Base-by-base conservation (phyloP, 208 protist genomes). In the Wallacemonas sp. region DNA sequence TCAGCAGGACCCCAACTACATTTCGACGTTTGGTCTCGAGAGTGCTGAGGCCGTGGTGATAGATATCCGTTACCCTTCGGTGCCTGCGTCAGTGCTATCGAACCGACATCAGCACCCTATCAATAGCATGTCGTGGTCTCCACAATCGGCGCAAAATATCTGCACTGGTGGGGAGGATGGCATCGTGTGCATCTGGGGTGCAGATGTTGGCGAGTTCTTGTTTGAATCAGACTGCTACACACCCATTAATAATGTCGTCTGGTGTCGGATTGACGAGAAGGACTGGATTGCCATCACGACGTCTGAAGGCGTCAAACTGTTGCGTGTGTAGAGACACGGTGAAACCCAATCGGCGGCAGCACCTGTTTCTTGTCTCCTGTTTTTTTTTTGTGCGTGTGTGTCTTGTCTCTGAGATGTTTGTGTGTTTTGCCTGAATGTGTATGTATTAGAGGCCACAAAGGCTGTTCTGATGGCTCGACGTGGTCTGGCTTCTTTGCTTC, bases 11-110 rank as follows among this genome's bases (percentile, higher is more conserved):
- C 73, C 83, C 17, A 99, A 98, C 72, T 99, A 98, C 76, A 75
- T 99, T 4, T 95, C 97, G 30, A 98, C 97, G 0, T 90, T 99
- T 54, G 80, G 91, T 54, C 94, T 99, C 65, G 98, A 99, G 61
- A 88, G 71, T 24, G 58, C 75, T 27, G 88, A 98, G 27, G 93
- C 98, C 17, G 85, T 98, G 11, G 93, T 99, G 22, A 87, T 99
- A 31, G 98, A 99, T 75, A 98, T 98, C 65, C 83, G 94, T 22
- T 90, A 93, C 45, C 93, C 95, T 1, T 84, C 89, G 8, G 75
- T 96, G 9, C 87, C 93, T 1, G 90, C 92, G n/a, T 92, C 84
- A 8, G 65, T 86, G 67, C 77, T 98, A 30, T 64, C 72, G 14
- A 77, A 82, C 64, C 80, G 86, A 8, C 98, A 99, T 62, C 79